Conservation (phyloP, 23 red algal genomes). For the Chondrus crispus region DNA sequence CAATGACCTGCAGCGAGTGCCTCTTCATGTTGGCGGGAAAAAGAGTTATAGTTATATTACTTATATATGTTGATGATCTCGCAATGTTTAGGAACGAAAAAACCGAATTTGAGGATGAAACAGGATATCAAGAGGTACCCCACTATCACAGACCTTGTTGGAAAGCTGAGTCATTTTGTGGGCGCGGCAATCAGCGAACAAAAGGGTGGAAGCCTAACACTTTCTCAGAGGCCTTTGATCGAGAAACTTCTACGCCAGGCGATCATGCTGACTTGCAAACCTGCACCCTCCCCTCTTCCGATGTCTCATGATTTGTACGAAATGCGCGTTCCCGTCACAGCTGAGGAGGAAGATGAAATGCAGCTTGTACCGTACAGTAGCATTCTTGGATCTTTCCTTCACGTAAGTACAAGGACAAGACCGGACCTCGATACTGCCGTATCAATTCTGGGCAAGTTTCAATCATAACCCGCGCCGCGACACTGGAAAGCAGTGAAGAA, state of each 20-base stretch:
- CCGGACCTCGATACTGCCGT: constrained; percentile 23
- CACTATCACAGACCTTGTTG: background rate
- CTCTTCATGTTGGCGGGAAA: background rate
- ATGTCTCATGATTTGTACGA: background rate
- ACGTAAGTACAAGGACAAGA: constrained; percentile 21
- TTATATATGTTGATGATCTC: constrained; percentile 24
- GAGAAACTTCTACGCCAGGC: background rate
- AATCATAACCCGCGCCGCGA: background rate
- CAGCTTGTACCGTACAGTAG: background rate
- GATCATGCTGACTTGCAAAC: background rate
- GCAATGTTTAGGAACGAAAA: constrained; percentile 11
- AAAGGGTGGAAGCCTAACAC: background rate
- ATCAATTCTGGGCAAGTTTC: background rate
- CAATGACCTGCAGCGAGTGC: background rate
- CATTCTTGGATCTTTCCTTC: constrained; percentile 19
- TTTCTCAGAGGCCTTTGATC: background rate
- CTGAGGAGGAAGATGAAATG: constrained; percentile 10
- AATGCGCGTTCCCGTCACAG: background rate
- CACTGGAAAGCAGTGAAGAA: constrained; percentile 29
- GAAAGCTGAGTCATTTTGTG: background rate
- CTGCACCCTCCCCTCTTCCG: background rate
- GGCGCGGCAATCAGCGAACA: background rate
- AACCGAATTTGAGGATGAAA: background rate
- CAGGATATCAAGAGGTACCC: background rate
- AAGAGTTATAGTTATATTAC: background rate